A percentile compares a stretch with the other conserved stretches of the same genome.
phyloP scores from a whole-genome alignment of 352 stramenopile genomes.

The Pythium coloratum region DNA sequence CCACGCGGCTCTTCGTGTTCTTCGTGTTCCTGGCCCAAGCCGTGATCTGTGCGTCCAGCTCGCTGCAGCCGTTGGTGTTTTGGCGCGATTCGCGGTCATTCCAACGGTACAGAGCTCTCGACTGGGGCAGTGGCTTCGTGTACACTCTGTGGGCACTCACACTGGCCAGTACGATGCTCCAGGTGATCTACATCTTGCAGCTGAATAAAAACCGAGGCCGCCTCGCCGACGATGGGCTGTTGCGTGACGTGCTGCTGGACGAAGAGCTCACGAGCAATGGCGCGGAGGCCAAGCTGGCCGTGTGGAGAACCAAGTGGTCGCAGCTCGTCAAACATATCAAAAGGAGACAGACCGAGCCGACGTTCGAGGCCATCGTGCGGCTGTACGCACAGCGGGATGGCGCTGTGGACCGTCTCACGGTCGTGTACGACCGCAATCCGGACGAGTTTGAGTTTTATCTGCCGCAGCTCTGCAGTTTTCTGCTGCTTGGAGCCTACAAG shows the following conservation, averaged over 20 bases:
- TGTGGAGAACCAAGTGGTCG: constrained; percentile 79
- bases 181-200: constrained; percentile 76
- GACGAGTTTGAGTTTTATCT: constrained; percentile 84
- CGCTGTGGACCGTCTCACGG: constrained; percentile 50
- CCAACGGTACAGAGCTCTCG: constrained; percentile 37
- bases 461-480: constrained; percentile 82
- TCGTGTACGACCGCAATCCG: constrained; percentile 57
- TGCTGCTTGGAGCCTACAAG: constrained; percentile 67
- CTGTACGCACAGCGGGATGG: constrained; percentile 79
- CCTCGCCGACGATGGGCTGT: constrained; percentile 57
- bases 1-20: constrained; percentile 80
- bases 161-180: constrained; percentile 50
- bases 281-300: constrained; percentile 44
- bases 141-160: constrained; percentile 47
- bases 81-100: constrained; percentile 56
- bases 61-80: constrained; percentile 69
- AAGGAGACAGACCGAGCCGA: constrained; percentile 58
- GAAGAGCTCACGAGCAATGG: constrained; percentile 17
- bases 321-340: constrained; percentile 70
- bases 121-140: constrained; percentile 61
- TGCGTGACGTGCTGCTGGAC: constrained; percentile 62
- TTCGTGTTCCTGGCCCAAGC: constrained; percentile 66
- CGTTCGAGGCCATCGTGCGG: constrained; percentile 82
- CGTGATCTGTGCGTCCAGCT: constrained; percentile 40
- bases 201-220: constrained; percentile 73